Conservation (phyloP, 2,329 filamentous ascomycete genomes). For the Colletotrichum zoysiae region DNA sequence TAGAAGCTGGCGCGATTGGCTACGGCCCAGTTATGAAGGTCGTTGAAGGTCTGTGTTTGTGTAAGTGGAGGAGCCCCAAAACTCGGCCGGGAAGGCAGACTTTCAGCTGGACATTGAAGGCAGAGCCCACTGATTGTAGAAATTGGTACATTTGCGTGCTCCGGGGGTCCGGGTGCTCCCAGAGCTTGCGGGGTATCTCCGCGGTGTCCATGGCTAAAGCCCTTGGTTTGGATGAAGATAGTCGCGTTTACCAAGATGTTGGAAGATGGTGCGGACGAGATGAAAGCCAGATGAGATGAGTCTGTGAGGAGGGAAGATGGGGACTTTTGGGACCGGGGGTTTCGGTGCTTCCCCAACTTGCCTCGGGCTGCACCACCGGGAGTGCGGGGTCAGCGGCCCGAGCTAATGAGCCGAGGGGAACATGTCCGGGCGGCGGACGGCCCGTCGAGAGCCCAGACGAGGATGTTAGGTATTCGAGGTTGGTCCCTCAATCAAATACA, state of each 20-base stretch:
- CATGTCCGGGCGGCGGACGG: conserved; percentile 1
- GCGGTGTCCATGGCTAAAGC: conserved; percentile 48
- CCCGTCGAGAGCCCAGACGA: background rate
- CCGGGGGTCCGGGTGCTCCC: conserved; percentile 74
- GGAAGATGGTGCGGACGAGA: background rate
- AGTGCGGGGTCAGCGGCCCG: conserved; percentile 36
- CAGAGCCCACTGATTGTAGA: conserved; percentile 73
- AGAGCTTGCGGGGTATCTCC: conserved; percentile 70
- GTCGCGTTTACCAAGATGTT: background rate
- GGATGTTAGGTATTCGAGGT: background rate
- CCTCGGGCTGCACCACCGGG: conserved; percentile 38
- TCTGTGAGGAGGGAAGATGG: conserved; percentile 12
- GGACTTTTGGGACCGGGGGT: background rate
- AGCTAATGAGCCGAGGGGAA: conserved; percentile 23
- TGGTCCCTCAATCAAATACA: background rate
- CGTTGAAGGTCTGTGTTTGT: conserved; percentile 69
- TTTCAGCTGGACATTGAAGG: conserved; percentile 67
- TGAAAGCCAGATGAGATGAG: background rate
- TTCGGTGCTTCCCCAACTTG: conserved; percentile 34
- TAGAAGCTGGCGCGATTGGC: conserved; percentile 74
- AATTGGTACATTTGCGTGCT: conserved; percentile 76
- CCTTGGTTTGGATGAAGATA: background rate
- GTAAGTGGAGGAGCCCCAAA: conserved; percentile 13
- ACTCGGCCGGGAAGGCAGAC: conserved; percentile 46
- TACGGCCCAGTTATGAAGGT: conserved; percentile 79